Evolutionary conservation across 768 basidiomycete genomes (phyloP).

Genomic region (Hericium rajendrae): DNA sequence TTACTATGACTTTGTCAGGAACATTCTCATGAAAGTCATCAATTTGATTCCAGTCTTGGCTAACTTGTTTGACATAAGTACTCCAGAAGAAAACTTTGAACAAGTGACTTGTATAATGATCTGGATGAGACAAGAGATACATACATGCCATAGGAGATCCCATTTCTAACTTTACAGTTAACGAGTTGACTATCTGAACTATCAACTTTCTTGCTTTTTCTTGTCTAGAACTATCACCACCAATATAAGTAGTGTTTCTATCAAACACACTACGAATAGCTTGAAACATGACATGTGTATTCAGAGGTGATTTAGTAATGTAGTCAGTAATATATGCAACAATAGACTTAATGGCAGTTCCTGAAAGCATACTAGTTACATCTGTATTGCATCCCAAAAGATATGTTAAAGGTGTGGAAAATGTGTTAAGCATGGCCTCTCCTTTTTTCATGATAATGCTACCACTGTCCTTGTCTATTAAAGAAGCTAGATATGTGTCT

Average conservation of each 20-base stretch:
- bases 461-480: conserved; percentile 22
- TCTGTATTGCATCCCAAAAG: conserved; percentile 30
- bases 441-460: conserved; percentile 20
- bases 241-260: conserved; percentile 16
- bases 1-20: conserved; percentile 8
- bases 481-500: conserved; percentile 15
- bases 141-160: conserved; percentile 28
- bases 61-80: conserved; percentile 20
- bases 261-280: conserved; percentile 17
- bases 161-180: conserved; percentile 27
- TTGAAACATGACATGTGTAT: conserved; percentile 30
- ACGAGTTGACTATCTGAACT: conserved; percentile 26
- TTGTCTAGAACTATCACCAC: neutral
- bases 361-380: conserved; percentile 28
- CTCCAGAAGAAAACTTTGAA: conserved; percentile 28
- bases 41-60: conserved; percentile 8
- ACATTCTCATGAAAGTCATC: neutral
- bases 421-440: conserved; percentile 29
- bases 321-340: conserved; percentile 34
- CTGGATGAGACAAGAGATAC: conserved; percentile 27
- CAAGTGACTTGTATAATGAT: conserved; percentile 29
- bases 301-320: conserved; percentile 31
- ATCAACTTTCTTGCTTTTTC: conserved; percentile 23
- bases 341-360: conserved; percentile 30
- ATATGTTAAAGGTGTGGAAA: conserved; percentile 23